Base-by-base conservation (phyloP, 2,329 filamentous ascomycete genomes). In the Colletotrichum australisinense region DNA sequence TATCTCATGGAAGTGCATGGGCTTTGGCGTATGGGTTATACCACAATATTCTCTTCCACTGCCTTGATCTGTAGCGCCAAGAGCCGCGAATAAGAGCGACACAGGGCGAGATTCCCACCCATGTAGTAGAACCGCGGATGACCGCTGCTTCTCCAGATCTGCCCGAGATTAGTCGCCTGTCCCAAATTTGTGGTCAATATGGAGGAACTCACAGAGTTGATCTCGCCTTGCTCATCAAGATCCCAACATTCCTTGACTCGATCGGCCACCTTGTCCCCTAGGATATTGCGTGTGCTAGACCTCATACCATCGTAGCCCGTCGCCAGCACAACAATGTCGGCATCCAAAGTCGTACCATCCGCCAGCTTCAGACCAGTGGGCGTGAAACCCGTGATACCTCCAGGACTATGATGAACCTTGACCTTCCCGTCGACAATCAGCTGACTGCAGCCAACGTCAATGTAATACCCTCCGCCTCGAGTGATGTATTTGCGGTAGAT, bases 221-320 rank as follows among this genome's bases (percentile, higher is more conserved):
- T 82, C 81, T 93, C 88, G 1, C 88, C 88, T 74, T 89, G 87
- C 0, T 83, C 80, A 7, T 92, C 89, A 70, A 92, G 84, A 0
- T 90, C 91, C 90, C 91, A 93, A 19, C 92, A 87, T 75, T 91
- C 89, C 2, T 83, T 83, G 5, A 91, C 86, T 30, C 85, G 84
- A 64, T 90, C 88, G 0, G 90, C 91, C 11, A 93, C 84, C 22
- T 87, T 85, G 35, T 91, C 86, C 0, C 92, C 93, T 67, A 94
- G 86, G 24, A 93, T 88, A 38, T 85, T 84, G n/a, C 89, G 82
- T 1, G 91, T 89, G 24, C 89, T 88, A 0, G 89, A 91, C 12
- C 86, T 85, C 92, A 94, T 94, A 78, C 93, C 93, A 74, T 91
- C 87, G 76, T 92, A 93, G 0, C 90, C 90, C 0, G 90, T 92